These are phyloP conservation scores for Auricularia cornea DNA, from an alignment of 768 basidiomycete genomes.

Conservation along the genomic window DNA sequence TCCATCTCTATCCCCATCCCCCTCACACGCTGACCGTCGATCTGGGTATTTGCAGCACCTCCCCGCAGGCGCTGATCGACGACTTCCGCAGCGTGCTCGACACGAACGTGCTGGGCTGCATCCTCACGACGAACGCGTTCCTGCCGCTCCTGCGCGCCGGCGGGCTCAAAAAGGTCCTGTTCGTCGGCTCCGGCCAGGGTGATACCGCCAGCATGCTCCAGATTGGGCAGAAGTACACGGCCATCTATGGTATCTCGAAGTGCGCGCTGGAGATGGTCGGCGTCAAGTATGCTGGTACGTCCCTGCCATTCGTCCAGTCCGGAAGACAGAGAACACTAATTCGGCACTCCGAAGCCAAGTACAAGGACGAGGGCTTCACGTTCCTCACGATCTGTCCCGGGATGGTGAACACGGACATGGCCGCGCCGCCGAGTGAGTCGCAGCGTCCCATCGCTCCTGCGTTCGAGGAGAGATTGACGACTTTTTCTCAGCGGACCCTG, in stretches of 20 bases:
- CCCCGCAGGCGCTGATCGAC: neutral
- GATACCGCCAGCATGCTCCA: slow-evolving; percentile 4
- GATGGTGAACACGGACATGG: neutral
- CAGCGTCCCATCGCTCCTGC: too few species aligned
- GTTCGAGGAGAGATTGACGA: too few species aligned
- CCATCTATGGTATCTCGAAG: slow-evolving; percentile 5
- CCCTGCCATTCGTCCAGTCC: too few species aligned
- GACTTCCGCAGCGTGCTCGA: slow-evolving; percentile 2
- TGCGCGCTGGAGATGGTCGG: slow-evolving; percentile 1
- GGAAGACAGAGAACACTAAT: too few species aligned
- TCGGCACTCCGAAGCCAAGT: too few species aligned
- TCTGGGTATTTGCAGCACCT: neutral
- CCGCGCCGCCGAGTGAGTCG: slow-evolving; percentile 8
- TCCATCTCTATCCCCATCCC: neutral
- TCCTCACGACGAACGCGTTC: slow-evolving; percentile 10
- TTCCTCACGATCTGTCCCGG: slow-evolving; percentile 6
- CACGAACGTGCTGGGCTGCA: slow-evolving; percentile 14
- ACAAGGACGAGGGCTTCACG: slow-evolving; percentile 6
- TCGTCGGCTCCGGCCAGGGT: slow-evolving; percentile 2
- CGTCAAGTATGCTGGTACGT: slow-evolving; percentile 5
- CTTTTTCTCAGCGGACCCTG: too few species aligned
- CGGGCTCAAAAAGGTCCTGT: slow-evolving; percentile 7
- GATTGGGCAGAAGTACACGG: neutral
- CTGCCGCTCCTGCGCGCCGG: slow-evolving; percentile 13
- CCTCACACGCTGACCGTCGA: neutral